A percentile compares a stretch with the other conserved stretches of the same genome.
These are phyloP conservation scores for Zopfochytrium polystomum DNA, from an alignment of 371 early-diverging fungal genomes.

Conservation along the genomic window DNA sequence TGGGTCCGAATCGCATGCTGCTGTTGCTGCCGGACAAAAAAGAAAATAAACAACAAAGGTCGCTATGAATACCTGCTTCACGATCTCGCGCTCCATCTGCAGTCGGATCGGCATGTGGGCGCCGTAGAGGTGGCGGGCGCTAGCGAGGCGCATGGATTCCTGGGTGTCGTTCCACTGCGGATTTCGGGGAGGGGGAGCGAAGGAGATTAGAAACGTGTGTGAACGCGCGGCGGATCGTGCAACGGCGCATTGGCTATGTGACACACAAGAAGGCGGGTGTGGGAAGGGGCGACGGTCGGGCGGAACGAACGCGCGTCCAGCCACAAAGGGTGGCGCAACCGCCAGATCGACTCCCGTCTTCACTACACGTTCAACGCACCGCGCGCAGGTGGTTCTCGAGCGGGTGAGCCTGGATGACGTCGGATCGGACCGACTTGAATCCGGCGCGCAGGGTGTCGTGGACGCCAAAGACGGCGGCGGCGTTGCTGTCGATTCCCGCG, in stretches of 20 bases:
- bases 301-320: too few relatives aligned
- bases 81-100: conserved; percentile 81
- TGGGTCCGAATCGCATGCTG: conserved; percentile 2
- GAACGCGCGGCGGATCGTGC: not conserved
- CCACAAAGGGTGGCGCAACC: too few relatives aligned
- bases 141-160: conserved; percentile 69
- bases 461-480: conserved; percentile 70
- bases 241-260: not conserved
- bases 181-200: too few relatives aligned
- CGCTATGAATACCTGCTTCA: conserved; percentile 64
- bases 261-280: not conserved
- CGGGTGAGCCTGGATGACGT: conserved; percentile 71
- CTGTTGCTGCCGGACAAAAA: not conserved
- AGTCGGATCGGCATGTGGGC: conserved; percentile 85
- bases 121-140: conserved; percentile 79
- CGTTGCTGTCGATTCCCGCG: conserved; percentile 27
- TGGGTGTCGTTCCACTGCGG: conserved; percentile 81
- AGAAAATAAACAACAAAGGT: not conserved
- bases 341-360: too few relatives aligned
- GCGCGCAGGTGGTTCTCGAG: conserved; percentile 70
- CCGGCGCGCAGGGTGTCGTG: conserved; percentile 86
- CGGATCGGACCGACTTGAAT: conserved; percentile 64
- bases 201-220: not conserved
- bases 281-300: not conserved
- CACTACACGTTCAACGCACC: too few relatives aligned